These are phyloP conservation scores for Coprinopsis marcescibilis DNA, from an alignment of 768 basidiomycete species.

Conservation along the genomic window DNA sequence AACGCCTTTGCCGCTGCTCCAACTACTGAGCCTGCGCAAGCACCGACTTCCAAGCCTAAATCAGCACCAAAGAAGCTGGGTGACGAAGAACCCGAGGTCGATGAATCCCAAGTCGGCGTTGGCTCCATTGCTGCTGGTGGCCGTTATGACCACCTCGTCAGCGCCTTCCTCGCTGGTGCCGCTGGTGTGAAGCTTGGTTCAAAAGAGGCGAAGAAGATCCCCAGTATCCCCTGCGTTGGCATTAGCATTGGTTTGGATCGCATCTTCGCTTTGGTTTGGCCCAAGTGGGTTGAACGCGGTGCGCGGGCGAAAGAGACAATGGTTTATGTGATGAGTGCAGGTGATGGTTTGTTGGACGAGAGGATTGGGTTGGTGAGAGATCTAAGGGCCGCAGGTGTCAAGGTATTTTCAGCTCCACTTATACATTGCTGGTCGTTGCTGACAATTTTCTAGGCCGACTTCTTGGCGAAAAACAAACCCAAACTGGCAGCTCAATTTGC, in stretches of 20 bases:
- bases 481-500: conserved; percentile 85
- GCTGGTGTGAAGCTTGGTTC: conserved; percentile 43
- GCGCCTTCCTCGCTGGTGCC: conserved; percentile 82
- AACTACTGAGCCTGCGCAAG: conserved; percentile 20
- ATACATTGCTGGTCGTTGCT: background rate
- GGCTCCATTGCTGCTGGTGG: conserved; percentile 99
- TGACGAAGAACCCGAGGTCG: conserved; percentile 74
- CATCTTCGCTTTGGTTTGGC: conserved; percentile 87
- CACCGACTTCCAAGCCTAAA: conserved; percentile 21
- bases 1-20: conserved; percentile 43
- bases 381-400: conserved; percentile 81
- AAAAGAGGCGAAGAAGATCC: conserved; percentile 50
- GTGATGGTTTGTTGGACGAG: conserved; percentile 84
- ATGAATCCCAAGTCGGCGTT: conserved; percentile 90
- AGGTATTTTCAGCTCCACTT: conserved; percentile 39
- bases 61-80: conserved; percentile 28
- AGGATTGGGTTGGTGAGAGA: conserved; percentile 75
- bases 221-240: conserved; percentile 81
- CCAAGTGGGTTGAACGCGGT: conserved; percentile 74
- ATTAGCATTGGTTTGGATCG: conserved; percentile 91
- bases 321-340: conserved; percentile 89
- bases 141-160: conserved; percentile 92
- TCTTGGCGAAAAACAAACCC: conserved; percentile 88
- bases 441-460: conserved; percentile 62
- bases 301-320: conserved; percentile 86